A percentile compares a stretch with the other conserved stretches of the same genome.
Evolutionary conservation across 768 basidiomycete genomes (phyloP).

Genomic region (Xerocomellus intermedius): DNA sequence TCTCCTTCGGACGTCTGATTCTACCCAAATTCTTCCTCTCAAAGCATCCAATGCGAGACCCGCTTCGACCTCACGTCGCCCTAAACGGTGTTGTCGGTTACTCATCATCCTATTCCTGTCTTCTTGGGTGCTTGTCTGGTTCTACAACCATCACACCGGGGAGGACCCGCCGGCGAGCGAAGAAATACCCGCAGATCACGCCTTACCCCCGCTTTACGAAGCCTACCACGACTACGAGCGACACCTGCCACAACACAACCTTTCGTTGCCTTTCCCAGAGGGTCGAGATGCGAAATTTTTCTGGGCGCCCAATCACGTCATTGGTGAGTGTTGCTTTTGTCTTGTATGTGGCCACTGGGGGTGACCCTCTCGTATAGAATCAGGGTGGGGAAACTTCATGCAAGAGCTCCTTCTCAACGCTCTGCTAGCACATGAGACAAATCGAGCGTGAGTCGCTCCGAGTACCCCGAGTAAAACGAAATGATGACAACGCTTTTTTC

Average conservation of each 20-base stretch:
- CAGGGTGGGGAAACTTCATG: conserved; percentile 63
- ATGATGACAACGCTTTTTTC: not conserved
- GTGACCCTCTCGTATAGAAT: conserved; percentile 31
- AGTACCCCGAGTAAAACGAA: not conserved
- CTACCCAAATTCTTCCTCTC: conserved; percentile 17
- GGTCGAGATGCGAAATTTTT: conserved; percentile 44
- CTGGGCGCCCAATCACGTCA: conserved; percentile 49
- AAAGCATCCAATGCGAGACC: conserved; percentile 9
- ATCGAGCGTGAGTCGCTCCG: conserved; percentile 45
- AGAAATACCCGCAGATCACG: not conserved
- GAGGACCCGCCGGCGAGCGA: conserved; percentile 1
- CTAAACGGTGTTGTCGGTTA: conserved; percentile 13
- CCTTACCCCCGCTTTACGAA: conserved; percentile 45
- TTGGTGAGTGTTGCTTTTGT: conserved; percentile 26
- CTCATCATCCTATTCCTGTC: conserved; percentile 12
- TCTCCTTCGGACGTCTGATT: conserved; percentile 1
- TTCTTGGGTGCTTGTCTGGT: conserved; percentile 14
- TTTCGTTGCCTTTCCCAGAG: conserved; percentile 39
- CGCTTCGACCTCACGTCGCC: not conserved
- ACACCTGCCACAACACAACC: conserved; percentile 45
- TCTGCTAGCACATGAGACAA: conserved; percentile 45
- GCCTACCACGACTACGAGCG: conserved; percentile 44
- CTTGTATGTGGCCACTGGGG: too few species aligned
- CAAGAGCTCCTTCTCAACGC: conserved; percentile 57
- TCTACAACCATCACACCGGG: conserved; percentile 4